Evolutionary conservation across 2,329 filamentous ascomycete species (phyloP), one percentile per base, ranked within the genome.

Genomic region (Pseudogymnoascus sp.): DNA sequence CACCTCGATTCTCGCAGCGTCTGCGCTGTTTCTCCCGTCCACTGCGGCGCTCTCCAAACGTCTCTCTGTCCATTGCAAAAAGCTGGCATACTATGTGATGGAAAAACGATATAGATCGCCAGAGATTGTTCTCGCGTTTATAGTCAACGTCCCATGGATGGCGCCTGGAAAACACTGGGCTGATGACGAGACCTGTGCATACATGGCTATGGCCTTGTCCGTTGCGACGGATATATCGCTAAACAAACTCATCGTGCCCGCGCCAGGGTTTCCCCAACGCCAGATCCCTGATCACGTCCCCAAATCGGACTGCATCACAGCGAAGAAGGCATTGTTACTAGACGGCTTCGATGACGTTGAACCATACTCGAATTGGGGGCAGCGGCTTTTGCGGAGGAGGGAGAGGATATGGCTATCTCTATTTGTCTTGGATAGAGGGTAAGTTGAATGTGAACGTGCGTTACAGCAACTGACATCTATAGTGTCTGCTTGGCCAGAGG

Each of bases 111-210:
- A 85, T 69, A 82, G 86, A 63, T 91, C 88, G 0, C 86, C 89
- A 5, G 88, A 91, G 71, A 89, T 91, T 63, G 84, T 91, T 0
- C 76, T 91, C 1, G 88, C 85, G 0, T 90, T 90, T 70, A 87
- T 91, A 83, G 81, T 89, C 33, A 90, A 90, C 65, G 82, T 91
- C 5, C 88, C 88, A 0, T 91, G 88, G 88, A 89, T 90, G 81
- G 83, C 84, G 31, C 85, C 85, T 1, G 85, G 85, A 1, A 76
- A 82, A 64, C 84, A 88, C 69, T 86, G 84, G 72, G 85, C 85
- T 8, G 87, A 90, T 66, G 88, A 91, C 65, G 87, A 90, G 68
- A 89, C 64, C 21, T 2, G 21, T 21, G 82, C 84, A 42, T 90
- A 89, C 67, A 83, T 91, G 62, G 83, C 86, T 1, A 85, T 87